Evolutionary conservation across 768 basidiomycete species (phyloP).

Genomic region (Trametopsis cervina): DNA sequence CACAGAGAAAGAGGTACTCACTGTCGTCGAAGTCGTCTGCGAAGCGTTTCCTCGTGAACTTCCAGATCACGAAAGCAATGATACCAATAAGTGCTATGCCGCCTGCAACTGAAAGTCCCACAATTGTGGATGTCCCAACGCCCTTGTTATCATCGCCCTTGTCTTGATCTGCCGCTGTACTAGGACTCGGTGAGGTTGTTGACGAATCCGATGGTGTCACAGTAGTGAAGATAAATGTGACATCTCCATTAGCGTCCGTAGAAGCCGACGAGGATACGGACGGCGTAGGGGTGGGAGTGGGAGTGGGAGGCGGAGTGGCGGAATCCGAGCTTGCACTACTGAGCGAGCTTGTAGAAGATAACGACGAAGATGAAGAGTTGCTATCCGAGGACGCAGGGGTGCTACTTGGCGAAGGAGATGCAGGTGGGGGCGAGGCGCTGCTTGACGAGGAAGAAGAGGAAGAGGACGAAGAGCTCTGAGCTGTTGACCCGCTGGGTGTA

Average conservation of each 20-base stretch:
- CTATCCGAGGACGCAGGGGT: background rate
- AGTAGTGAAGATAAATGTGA: conserved; percentile 2
- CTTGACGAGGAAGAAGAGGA: conserved; percentile 14
- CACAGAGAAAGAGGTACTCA: no score
- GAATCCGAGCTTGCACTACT: conserved; percentile 14
- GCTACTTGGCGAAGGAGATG: conserved; percentile 1
- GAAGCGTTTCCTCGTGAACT: conserved; percentile 76
- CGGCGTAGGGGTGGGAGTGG: background rate
- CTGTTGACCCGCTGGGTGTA: conserved; percentile 1
- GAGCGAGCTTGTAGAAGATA: background rate
- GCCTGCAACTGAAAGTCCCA: conserved; percentile 77
- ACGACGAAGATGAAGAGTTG: conserved; percentile 1
- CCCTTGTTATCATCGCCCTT: conserved; percentile 24
- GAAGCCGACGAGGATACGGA: background rate
- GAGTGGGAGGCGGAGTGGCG: conserved; percentile 6
- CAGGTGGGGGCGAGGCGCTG: conserved; percentile 6
- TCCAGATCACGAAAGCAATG: conserved; percentile 76
- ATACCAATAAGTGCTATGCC: conserved; percentile 70
- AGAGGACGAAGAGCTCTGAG: conserved; percentile 16
- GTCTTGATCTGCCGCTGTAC: conserved; percentile 20
- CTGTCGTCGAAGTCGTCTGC: conserved; percentile 67
- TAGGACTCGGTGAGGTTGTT: conserved; percentile 22
- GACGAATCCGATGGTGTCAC: background rate
- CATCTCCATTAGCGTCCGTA: conserved; percentile 1
- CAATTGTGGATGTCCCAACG: conserved; percentile 64